A percentile compares a stretch with the other conserved stretches of the same genome.
phyloP scores from a whole-genome alignment of 2,329 filamentous ascomycete genomes.

The Plectosphaerella sp. region DNA sequence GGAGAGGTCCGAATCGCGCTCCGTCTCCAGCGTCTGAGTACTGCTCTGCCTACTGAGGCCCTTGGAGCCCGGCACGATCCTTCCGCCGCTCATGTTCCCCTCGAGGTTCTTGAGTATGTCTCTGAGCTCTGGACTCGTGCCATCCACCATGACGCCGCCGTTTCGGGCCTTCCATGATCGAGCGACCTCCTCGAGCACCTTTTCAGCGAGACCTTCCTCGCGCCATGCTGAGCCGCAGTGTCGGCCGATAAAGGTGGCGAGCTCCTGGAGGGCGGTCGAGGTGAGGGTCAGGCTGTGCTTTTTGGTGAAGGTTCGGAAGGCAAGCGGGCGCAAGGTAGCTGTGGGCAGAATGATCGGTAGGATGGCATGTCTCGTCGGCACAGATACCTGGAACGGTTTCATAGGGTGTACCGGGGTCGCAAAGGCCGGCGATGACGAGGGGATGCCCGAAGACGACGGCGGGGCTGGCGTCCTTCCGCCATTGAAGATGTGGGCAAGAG shows the following conservation, averaged over 20 bases:
- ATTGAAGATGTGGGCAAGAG: conserved; percentile 30
- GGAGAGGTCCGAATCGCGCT: conserved; percentile 44
- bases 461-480: conserved; percentile 27
- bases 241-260: conserved; percentile 86
- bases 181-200: conserved; percentile 86
- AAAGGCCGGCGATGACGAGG: conserved; percentile 87
- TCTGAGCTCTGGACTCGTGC: conserved; percentile 69
- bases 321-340: conserved; percentile 79
- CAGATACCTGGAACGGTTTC: conserved; percentile 53
- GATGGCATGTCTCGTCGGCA: conserved; percentile 51
- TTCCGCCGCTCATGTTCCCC: conserved; percentile 84
- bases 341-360: conserved; percentile 87
- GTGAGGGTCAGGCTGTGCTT: conserved; percentile 94
- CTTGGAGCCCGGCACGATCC: conserved; percentile 47
- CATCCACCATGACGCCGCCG: conserved; percentile 88
- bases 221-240: conserved; percentile 96
- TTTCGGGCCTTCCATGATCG: conserved; percentile 87
- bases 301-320: conserved; percentile 94
- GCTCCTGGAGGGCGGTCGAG: conserved; percentile 76
- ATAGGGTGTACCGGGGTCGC: conserved; percentile 81
- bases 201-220: conserved; percentile 89
- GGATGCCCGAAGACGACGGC: conserved; percentile 55
- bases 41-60: conserved; percentile 61
- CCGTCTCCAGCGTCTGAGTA: conserved; percentile 51
- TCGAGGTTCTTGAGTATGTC: conserved; percentile 81